Base-by-base conservation (phyloP, 2,329 filamentous ascomycete genomes). In the Aspergillus cejpii region DNA sequence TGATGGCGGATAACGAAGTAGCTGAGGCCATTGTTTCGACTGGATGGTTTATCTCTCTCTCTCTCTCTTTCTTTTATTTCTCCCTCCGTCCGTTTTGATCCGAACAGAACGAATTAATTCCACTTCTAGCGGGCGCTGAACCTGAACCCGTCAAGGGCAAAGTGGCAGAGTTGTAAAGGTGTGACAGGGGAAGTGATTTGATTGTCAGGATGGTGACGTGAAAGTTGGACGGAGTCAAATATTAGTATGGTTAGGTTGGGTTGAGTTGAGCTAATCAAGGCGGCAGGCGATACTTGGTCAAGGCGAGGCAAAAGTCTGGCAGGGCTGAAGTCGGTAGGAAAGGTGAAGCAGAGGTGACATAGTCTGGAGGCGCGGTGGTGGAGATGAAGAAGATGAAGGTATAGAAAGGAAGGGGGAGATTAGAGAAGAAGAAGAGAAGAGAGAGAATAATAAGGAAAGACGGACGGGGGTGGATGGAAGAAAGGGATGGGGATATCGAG, bases 281-380 rank as follows among this genome's bases (percentile, higher is more conserved):
- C 44, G 49, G 51, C 46, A 58, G 31, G 55, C 49, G 55, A 55
- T 48, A 49, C 36, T 57, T 41, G 61, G 56, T 60, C 62, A 63
- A 48, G 62, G 60, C 53, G 56, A 61, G 54, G 56, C 55, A 51
- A 59, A 57, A 58, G 55, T 60, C 52, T 54, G 45, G 54, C 51
- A 50, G 47, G 56, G 52, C 50, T 56, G 51, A 50, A 53, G 41
- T 41, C 51, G 50, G 47, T 48, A 50, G 47, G 48, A 50, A 52
- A 47, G 38, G 50, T 46, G 53, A 48, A 52, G 50, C 48, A 53
- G 48, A 48, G 53, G 54, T 60, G 57, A 60, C 58, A 62, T 66
- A 64, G 55, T 59, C 56, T 50, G 45, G 49, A 52, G 45, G 27
- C 40, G 41, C 37, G 45, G 41, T 43, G 51, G 47, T 41, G 52